Percentiles rank a stretch among this genome's conserved stretches.
These are phyloP conservation scores for Tylopilus sp. DNA, from an alignment of 768 basidiomycete genomes.

Conservation along the genomic window DNA sequence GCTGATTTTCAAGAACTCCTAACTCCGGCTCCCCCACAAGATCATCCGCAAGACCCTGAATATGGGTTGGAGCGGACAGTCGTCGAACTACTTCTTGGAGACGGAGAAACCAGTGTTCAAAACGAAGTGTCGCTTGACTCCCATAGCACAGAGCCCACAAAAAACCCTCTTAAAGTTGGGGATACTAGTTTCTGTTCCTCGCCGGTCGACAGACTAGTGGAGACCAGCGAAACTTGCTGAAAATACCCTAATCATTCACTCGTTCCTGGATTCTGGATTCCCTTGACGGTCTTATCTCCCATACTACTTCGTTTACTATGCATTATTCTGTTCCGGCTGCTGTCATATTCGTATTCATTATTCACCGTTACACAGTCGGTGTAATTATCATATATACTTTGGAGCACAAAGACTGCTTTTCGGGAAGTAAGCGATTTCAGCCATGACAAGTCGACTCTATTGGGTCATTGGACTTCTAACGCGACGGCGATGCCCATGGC, in stretches of 20 bases:
- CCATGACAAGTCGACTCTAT: background rate
- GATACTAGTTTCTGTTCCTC: background rate
- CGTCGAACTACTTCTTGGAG: slow-evolving; percentile 45
- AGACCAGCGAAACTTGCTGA: slow-evolving; percentile 12
- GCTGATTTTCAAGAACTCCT: slow-evolving; percentile 29
- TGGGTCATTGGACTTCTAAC: slow-evolving; percentile 60
- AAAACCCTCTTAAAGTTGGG: background rate
- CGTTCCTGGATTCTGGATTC: slow-evolving; percentile 8
- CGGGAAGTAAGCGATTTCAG: background rate
- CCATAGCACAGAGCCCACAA: background rate
- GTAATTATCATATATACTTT: slow-evolving; percentile 16
- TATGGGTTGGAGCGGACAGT: slow-evolving; percentile 44
- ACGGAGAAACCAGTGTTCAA: slow-evolving; percentile 5
- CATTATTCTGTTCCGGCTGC: slow-evolving; percentile 10
- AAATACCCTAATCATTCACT: slow-evolving; percentile 6
- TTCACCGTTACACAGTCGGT: slow-evolving; percentile 10
- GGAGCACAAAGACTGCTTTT: background rate
- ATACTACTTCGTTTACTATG: slow-evolving; percentile 14
- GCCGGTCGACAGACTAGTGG: background rate
- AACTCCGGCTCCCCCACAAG: slow-evolving; percentile 36
- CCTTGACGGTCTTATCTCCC: background rate
- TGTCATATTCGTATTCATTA: slow-evolving; percentile 6
- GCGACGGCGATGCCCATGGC: slow-evolving; percentile 96
- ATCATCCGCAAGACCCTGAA: too few species aligned
- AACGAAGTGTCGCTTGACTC: background rate